Evolutionary conservation across 2,329 filamentous ascomycete species (phyloP), one percentile per base, ranked within the genome.

Genomic region (Pseudocercospora ulei): DNA sequence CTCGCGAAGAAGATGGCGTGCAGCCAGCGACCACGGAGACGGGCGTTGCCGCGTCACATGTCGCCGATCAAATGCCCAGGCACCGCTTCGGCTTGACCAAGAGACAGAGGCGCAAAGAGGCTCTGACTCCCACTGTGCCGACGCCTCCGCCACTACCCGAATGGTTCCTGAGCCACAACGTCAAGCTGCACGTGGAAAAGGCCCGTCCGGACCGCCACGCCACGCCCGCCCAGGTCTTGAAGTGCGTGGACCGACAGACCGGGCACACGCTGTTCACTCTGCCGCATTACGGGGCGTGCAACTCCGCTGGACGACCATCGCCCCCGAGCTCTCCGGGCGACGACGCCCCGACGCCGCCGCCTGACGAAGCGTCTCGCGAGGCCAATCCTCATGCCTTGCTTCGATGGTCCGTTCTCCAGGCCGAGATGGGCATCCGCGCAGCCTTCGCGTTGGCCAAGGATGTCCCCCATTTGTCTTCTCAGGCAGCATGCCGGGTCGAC

Each of bases 101-200:
- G 31, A 41, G 50, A 14, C 39, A 52, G 27, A 35, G 50, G 40
- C 31, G 42, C 23, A 37, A 41, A 11, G 37, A 40, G 18, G 26
- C 35, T 7, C 29, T 35, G 34, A 25, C 24, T 38, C 36, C 11
- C 41, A 51, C 12, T 27, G 40, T 54, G 9, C 56, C 56, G 1
- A 52, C 47, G 30, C 55, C 57, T 3, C 56, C 57, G 11, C 55
- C 56, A 5, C 44, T 62, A n/a, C 60, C 60, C 7, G 52, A 58
- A 4, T 62, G 60, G 60, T 62, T 62, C 37, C 35, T 62, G 29
- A 50, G 51, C 14, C 49, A 60, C 35, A 62, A 62, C 49, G 57
- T 62, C 28, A 51, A 52, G 27, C 44, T 61, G 14, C 38, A 41
- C 35, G 29, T 33, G 23, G 46, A 47, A 18, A 38, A 38, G 5